phyloP scores from a whole-genome alignment of 805 yeast genomes.

The Nakazawaea pomicola region DNA sequence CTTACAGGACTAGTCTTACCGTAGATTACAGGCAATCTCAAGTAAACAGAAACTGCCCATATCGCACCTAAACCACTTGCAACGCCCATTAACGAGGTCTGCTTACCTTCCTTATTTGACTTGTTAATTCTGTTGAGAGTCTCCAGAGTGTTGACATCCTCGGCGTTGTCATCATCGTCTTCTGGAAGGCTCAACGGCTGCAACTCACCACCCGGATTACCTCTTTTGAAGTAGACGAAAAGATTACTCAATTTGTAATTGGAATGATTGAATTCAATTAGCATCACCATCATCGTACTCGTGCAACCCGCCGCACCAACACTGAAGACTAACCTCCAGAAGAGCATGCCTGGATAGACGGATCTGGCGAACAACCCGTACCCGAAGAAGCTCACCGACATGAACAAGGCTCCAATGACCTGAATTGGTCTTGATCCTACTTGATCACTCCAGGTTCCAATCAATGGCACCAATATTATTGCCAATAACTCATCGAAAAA shows the following conservation, averaged over 20 bases:
- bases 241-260: constrained; percentile 29
- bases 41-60: constrained; percentile 48
- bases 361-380: constrained; percentile 39
- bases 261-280: constrained; percentile 41
- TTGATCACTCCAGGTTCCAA: constrained; percentile 61
- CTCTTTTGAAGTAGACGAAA: too few relatives aligned
- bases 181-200: too few relatives aligned
- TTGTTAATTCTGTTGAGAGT: constrained; percentile 19
- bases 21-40: constrained; percentile 53
- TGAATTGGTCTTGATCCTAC: constrained; percentile 55
- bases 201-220: too few relatives aligned
- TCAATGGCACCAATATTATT: constrained; percentile 49
- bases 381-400: constrained; percentile 42
- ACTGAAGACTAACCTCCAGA: constrained; percentile 54
- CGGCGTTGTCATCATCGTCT: constrained; percentile 14
- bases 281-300: constrained; percentile 44
- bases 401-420: constrained; percentile 39
- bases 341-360: constrained; percentile 44
- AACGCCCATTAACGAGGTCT: constrained; percentile 58
- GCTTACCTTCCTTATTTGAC: constrained; percentile 42
- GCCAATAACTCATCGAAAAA: constrained; percentile 57
- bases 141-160: constrained; percentile 12
- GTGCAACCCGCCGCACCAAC: constrained; percentile 48
- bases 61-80: constrained; percentile 66
- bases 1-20: constrained; percentile 35